Conservation (phyloP, 257 asterid genomes). For the Coffea canephora region DNA sequence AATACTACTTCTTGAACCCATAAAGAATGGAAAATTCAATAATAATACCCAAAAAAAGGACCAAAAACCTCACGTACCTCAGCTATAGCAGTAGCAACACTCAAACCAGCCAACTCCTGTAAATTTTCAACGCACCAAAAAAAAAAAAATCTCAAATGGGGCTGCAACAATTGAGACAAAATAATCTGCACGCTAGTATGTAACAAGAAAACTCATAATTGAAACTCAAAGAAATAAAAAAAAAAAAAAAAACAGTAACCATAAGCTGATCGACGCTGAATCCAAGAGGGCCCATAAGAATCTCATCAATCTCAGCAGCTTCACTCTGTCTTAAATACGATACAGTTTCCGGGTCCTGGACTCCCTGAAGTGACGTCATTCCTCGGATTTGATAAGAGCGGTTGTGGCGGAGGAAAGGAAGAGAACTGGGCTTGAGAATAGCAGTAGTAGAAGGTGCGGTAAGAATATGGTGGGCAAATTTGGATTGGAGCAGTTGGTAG, state of each 20-base stretch:
- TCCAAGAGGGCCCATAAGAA: slow-evolving; percentile 94
- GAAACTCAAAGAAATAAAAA: neutral
- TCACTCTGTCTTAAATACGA: slow-evolving; percentile 73
- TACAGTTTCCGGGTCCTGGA: slow-evolving; percentile 47
- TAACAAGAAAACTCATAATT: neutral
- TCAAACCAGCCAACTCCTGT: slow-evolving; percentile 98
- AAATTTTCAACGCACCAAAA: neutral
- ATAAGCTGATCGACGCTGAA: slow-evolving; percentile 95
- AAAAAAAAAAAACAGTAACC: slow-evolving; percentile 34
- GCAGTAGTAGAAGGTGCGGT: neutral
- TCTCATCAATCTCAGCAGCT: slow-evolving; percentile 85
- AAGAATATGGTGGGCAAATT: neutral
- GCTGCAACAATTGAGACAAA: neutral
- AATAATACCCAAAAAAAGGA: too few relatives aligned
- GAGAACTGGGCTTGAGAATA: slow-evolving; percentile 2
- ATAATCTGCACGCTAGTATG: neutral
- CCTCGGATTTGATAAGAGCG: slow-evolving; percentile 21
- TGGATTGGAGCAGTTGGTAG: neutral
- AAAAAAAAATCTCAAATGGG: neutral
- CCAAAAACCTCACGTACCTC: slow-evolving; percentile 42
- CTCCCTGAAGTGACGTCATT: slow-evolving; percentile 57
- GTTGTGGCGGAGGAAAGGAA: neutral
- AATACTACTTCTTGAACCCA: too few relatives aligned
- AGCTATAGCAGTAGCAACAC: slow-evolving; percentile 88
- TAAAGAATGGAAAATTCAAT: too few relatives aligned